Evolutionary conservation across 2,329 filamentous ascomycete species (phyloP), one percentile per base, ranked within the genome.

Genomic region (Calonectria leucothoes): DNA sequence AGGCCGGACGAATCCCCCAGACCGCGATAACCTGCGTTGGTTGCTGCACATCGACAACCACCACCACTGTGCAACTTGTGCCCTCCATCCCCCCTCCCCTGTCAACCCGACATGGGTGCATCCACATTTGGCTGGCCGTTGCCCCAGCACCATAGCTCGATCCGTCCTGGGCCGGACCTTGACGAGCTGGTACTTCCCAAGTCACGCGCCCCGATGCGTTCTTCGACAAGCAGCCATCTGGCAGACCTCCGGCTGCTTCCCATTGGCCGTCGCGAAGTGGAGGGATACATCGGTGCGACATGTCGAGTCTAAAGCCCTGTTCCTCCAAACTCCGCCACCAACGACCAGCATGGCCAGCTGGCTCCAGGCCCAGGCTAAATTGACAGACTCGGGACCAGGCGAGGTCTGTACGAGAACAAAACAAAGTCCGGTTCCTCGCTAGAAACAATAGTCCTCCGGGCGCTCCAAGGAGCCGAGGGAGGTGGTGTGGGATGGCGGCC

Each of bases 261-360:
- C 48, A 72, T 72, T 72, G 70, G 70, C 17, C 14, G 42, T 33
- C n/a, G 20, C 31, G 10, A n/a, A 14, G 3, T 27, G 12, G 25
- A 31, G 27, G 37, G 42, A 27, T 72, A 72, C 70, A 29, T 59
- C 35, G 35, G 27, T 23, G 37, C n/a, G 65, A 45, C 64, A 72
- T 55, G 39, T 66, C 23, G 49, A 49, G 52, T 63, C 45, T 42
- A 29, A 45, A 17, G 33, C 25, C 31, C 69, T 68, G 57, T 48
- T 72, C 69, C 69, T 75, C 49, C 69, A 29, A 74, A 66, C 71
- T 68, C 57, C 57, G 68, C 74, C 69, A 74, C 74, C 71, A 39
- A 66, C 74, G 69, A 74, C 72, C 69, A 39, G 55, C 66, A 72
- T 23, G 29, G 27, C 63, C 64, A 71, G 42, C 65, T 66, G 52